These are phyloP conservation scores for Didymella pinodella DNA, from an alignment of 2,329 filamentous ascomycete genomes.

Conservation along the genomic window DNA sequence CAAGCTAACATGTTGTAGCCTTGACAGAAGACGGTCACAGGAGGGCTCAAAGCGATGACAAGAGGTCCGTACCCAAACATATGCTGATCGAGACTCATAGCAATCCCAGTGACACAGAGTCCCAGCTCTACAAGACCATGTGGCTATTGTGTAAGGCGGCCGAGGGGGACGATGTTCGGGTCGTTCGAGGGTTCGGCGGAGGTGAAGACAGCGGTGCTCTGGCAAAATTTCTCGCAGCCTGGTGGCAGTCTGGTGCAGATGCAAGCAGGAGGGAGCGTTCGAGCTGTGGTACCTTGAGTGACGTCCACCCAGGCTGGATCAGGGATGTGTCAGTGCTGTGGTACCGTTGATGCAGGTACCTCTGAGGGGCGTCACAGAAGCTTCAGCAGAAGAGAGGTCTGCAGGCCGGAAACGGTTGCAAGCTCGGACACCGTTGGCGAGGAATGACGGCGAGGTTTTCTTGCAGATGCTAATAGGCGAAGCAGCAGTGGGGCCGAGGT, in stretches of 20 bases:
- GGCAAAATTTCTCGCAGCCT: conserved; percentile 31
- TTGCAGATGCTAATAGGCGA: conserved; percentile 41
- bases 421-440: conserved; percentile 29
- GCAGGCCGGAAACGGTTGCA: conserved; percentile 31
- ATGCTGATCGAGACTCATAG: conserved; percentile 54
- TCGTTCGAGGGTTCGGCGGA: conserved; percentile 28
- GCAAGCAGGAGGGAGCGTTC: conserved; percentile 34
- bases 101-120: conserved; percentile 43
- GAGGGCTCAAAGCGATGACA: conserved; percentile 28
- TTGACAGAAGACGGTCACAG: conserved; percentile 14
- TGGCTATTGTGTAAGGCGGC: conserved; percentile 35
- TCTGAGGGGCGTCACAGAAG: conserved; percentile 35
- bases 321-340: conserved; percentile 40
- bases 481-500: conserved; percentile 42
- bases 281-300: conserved; percentile 41
- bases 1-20: neutral
- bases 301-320: conserved; percentile 35
- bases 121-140: conserved; percentile 41
- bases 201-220: conserved; percentile 32
- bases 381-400: conserved; percentile 28
- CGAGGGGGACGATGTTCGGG: conserved; percentile 26
- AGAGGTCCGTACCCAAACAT: conserved; percentile 51
- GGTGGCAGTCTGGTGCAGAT: conserved; percentile 30
- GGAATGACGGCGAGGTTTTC: conserved; percentile 35
- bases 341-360: conserved; percentile 47